Evolutionary conservation across 208 protist genomes (phyloP).

Genomic region (Perkinsela sp.): DNA sequence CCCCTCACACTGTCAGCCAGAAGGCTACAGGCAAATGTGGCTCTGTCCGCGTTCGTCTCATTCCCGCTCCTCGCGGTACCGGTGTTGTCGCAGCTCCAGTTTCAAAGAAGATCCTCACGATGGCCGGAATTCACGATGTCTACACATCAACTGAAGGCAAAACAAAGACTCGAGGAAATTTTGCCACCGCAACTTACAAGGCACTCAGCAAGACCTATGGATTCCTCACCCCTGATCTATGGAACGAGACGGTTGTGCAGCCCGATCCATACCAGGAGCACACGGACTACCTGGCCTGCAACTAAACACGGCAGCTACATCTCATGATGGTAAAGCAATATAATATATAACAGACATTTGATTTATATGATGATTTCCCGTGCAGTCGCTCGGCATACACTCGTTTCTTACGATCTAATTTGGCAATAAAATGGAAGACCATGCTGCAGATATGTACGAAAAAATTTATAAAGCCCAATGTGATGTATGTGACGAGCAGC

Average conservation of each 20-base stretch:
- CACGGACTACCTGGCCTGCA: constrained; percentile 41
- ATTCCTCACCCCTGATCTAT: constrained; percentile 95
- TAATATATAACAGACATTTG: neutral
- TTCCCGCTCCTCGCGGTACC: constrained; percentile 95
- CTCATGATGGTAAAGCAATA: too few species aligned
- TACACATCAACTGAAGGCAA: constrained; percentile 87
- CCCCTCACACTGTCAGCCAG: constrained; percentile 92
- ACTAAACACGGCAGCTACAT: constrained; percentile 2
- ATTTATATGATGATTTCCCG: neutral
- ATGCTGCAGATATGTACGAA: neutral
- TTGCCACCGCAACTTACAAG: constrained; percentile 93
- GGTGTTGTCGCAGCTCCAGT: constrained; percentile 89
- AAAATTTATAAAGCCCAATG: neutral
- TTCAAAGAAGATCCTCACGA: constrained; percentile 90
- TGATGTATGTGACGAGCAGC: neutral
- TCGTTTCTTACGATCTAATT: too few species aligned
- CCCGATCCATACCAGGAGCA: constrained; percentile 72
- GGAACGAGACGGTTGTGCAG: constrained; percentile 53
- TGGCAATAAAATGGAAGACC: neutral
- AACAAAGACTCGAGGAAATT: constrained; percentile 96
- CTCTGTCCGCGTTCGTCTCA: constrained; percentile 83
- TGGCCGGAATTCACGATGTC: constrained; percentile 91
- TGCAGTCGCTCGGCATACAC: neutral
- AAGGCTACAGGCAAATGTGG: constrained; percentile 98
- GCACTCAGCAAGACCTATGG: constrained; percentile 86